Evolutionary conservation across 768 basidiomycete species (phyloP).

Genomic region (Crucibulum laeve): DNA sequence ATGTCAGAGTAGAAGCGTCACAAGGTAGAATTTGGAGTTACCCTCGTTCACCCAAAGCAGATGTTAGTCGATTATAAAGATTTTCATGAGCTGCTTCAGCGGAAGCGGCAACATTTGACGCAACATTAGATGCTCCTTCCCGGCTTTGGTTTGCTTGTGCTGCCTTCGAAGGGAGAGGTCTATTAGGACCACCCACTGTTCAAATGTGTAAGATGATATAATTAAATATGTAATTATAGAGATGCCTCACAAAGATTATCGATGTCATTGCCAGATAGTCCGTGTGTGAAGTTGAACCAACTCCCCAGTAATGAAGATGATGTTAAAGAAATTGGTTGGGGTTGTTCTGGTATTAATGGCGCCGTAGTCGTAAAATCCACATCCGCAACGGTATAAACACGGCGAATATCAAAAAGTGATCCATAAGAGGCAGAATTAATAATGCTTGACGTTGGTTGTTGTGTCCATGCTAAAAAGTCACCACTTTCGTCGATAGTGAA

Average conservation of each 20-base stretch:
- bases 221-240: not conserved
- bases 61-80: slow-evolving; percentile 42
- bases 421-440: slow-evolving; percentile 41
- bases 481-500: slow-evolving; percentile 45
- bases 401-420: slow-evolving; percentile 55
- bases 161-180: slow-evolving; percentile 32
- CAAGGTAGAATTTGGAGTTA: slow-evolving; percentile 20
- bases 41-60: slow-evolving; percentile 64
- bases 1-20: not conserved
- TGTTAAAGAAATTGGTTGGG: slow-evolving; percentile 57
- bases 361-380: slow-evolving; percentile 44
- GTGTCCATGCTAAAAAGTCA: slow-evolving; percentile 47
- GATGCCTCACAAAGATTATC: slow-evolving; percentile 49
- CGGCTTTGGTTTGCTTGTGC: slow-evolving; percentile 4
- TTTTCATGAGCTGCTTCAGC: slow-evolving; percentile 31
- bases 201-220: slow-evolving; percentile 3
- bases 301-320: slow-evolving; percentile 52
- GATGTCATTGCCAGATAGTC: slow-evolving; percentile 54
- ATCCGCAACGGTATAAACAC: slow-evolving; percentile 45
- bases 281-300: slow-evolving; percentile 49
- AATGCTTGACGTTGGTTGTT: slow-evolving; percentile 25
- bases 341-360: slow-evolving; percentile 46
- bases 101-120: slow-evolving; percentile 20
- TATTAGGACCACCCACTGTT: slow-evolving; percentile 62
- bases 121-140: slow-evolving; percentile 10